These are phyloP conservation scores for Zasmidium citrigriseum DNA, from an alignment of 2,329 filamentous ascomycete genomes.

Conservation along the genomic window DNA sequence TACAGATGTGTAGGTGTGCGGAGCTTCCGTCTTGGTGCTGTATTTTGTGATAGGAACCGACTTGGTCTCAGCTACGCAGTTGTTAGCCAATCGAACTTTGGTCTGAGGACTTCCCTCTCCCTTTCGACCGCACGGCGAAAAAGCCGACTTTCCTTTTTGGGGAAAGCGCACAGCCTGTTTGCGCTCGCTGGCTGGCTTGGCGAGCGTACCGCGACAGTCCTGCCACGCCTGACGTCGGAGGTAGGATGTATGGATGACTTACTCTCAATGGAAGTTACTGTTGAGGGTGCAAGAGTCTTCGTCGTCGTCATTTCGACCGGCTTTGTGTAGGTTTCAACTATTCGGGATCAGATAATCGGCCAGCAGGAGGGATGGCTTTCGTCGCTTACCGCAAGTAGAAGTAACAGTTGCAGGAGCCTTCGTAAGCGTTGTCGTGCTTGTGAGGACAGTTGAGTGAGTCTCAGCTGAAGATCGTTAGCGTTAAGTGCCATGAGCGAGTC, in stretches of 20 bases:
- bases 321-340: background rate
- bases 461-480: background rate
- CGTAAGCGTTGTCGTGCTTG: background rate
- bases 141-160: too few species aligned
- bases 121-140: too few species aligned
- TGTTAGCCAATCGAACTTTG: too few species aligned
- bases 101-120: too few species aligned
- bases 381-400: background rate
- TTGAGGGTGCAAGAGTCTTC: background rate
- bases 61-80: too few species aligned
- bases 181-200: too few species aligned
- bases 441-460: background rate
- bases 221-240: too few species aligned
- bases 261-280: background rate
- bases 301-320: background rate
- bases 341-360: background rate
- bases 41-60: too few species aligned
- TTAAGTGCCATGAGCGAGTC: background rate
- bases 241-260: background rate
- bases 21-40: too few species aligned
- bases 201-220: too few species aligned
- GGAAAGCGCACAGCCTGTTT: too few species aligned
- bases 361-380: background rate
- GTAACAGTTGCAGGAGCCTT: background rate
- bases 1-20: too few species aligned